Conservation (phyloP, 2,329 filamentous ascomycete genomes). For the Penicillium sp. region DNA sequence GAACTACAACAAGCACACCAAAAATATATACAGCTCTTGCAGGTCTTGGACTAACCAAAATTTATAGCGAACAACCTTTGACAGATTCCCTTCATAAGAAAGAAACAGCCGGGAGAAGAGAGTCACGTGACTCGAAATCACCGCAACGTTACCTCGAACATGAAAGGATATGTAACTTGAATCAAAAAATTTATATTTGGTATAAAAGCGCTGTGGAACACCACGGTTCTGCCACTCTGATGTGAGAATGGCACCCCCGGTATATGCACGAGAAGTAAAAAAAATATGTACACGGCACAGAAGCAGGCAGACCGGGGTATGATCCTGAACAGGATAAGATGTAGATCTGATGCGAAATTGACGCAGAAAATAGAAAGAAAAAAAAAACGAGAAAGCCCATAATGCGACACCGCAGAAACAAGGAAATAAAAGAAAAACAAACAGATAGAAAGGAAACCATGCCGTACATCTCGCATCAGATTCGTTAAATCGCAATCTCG, state of each 20-base stretch:
- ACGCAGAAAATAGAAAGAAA: slow-evolving; percentile 1
- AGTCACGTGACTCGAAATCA: slow-evolving; percentile 21
- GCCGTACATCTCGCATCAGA: slow-evolving; percentile 36
- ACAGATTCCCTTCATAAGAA: slow-evolving; percentile 15
- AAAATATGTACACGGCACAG: slow-evolving; percentile 34
- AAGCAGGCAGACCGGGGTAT: slow-evolving; percentile 23
- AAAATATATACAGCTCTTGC: not conserved
- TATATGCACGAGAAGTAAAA: slow-evolving; percentile 29
- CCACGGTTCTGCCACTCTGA: not conserved
- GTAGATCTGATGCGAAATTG: slow-evolving; percentile 7
- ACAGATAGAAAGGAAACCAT: slow-evolving; percentile 19
- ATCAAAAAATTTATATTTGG: not conserved
- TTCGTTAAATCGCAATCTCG: slow-evolving; percentile 32
- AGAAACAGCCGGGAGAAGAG: slow-evolving; percentile 11
- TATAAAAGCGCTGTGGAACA: not conserved
- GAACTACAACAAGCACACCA: not conserved
- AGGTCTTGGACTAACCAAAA: not conserved
- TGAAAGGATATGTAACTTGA: not conserved
- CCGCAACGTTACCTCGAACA: not conserved
- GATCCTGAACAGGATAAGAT: slow-evolving; percentile 13
- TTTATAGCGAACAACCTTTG: not conserved
- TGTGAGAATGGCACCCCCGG: slow-evolving; percentile 6
- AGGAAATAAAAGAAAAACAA: slow-evolving; percentile 3
- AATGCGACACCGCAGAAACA: slow-evolving; percentile 16
- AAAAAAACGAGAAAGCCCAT: slow-evolving; percentile 12